Percentiles rank a stretch among this genome's conserved stretches.
phyloP scores from a whole-genome alignment of 495 filamentous ascomycete genomes.

The Neurospora sp. region DNA sequence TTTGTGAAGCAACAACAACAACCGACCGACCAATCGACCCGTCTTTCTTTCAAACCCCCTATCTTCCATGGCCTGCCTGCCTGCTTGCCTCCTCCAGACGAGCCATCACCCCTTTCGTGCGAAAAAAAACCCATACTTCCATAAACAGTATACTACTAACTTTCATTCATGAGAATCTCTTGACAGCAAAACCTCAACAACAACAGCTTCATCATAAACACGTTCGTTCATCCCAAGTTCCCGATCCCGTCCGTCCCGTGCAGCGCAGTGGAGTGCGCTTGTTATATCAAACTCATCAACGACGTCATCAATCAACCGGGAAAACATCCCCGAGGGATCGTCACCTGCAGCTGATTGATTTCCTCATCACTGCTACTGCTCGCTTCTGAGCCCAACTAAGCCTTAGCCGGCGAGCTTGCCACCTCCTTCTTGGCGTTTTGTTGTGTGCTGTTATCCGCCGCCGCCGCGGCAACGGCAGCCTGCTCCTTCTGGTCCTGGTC shows the following conservation, averaged over 20 bases:
- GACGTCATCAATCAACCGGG: neutral
- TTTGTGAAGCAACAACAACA: neutral
- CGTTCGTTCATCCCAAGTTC: neutral
- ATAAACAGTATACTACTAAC: neutral
- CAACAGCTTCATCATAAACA: neutral
- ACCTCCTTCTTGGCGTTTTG: neutral
- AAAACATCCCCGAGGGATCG: neutral
- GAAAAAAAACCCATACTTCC: neutral
- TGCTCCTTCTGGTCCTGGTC: slow-evolving; percentile 1
- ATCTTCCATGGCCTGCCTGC: too few relatives aligned
- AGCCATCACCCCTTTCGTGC: too few relatives aligned
- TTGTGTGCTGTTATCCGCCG: neutral
- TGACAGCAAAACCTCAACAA: neutral
- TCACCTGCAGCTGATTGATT: neutral
- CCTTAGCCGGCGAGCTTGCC: neutral
- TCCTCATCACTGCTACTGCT: neutral
- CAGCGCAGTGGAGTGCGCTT: neutral
- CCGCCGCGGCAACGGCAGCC: neutral
- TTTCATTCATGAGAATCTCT: neutral
- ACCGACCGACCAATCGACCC: neutral
- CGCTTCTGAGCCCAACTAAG: neutral
- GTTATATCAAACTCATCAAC: neutral
- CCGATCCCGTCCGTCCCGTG: neutral
- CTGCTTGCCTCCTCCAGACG: too few relatives aligned
- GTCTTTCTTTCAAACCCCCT: neutral